Evolutionary conservation across 192 early-diverging fungal genomes (phyloP).

Genomic region (Backusella luteola): DNA sequence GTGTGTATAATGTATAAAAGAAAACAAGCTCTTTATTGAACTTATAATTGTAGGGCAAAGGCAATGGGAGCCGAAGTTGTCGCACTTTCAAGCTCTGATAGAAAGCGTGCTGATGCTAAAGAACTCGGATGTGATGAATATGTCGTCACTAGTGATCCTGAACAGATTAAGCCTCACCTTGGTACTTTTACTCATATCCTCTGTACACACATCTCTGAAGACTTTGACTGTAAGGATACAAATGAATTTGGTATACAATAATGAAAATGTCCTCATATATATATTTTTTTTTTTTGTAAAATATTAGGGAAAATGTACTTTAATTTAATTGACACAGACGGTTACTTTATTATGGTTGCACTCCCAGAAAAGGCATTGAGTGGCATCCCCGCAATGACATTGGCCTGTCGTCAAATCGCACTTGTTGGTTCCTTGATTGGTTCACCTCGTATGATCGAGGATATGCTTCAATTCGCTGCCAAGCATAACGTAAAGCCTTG

Average conservation of each 20-base stretch:
- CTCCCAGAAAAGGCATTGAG: constrained; percentile 45
- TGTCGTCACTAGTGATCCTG: constrained; percentile 17
- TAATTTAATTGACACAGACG: constrained; percentile 26
- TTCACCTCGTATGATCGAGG: constrained; percentile 46
- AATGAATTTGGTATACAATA: background rate
- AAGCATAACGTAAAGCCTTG: constrained; percentile 58
- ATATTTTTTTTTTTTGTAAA: too few relatives aligned
- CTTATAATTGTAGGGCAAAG: constrained; percentile 15
- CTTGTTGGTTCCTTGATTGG: constrained; percentile 64
- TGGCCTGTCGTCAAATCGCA: constrained; percentile 35
- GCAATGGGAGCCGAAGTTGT: constrained; percentile 50
- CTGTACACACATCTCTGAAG: constrained; percentile 3
- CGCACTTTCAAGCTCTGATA: constrained; percentile 53
- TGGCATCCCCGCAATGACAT: constrained; percentile 15
- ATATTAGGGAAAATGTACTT: constrained; percentile 14
- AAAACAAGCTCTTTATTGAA: background rate
- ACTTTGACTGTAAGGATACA: constrained; percentile 21
- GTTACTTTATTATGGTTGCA: constrained; percentile 63
- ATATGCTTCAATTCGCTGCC: constrained; percentile 63
- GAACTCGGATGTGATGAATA: constrained; percentile 56
- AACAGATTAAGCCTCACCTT: constrained; percentile 7
- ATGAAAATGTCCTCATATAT: background rate
- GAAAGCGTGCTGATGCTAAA: constrained; percentile 58
- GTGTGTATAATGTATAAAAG: background rate
- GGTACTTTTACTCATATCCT: constrained; percentile 32